Evolutionary conservation across 306 rosid species (phyloP), one percentile per base, ranked within the genome.

Genomic region (Trichosanthes cucumerina): DNA sequence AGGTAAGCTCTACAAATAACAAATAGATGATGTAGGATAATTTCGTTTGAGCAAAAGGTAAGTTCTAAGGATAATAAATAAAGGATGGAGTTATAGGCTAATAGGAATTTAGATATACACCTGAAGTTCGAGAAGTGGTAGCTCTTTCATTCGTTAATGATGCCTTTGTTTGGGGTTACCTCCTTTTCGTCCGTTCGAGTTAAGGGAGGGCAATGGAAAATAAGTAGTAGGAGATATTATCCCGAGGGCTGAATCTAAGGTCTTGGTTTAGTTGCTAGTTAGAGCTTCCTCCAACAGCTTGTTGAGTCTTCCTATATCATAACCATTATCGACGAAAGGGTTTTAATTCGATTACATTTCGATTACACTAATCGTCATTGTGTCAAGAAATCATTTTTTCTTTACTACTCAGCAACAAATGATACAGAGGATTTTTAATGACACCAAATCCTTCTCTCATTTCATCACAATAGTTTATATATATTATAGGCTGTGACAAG

Each of bases 401-500:
- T 33, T 63, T 33, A 28, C 21, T 43, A 63, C 72, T 65, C 72
- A 18, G 47, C 72, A 65, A 65, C 46, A 36, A 65, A 36, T 65
- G 46, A 36, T 65, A 26, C 26, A 33, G 70, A 63, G 72, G 24
- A 46, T 46, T 47, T 43, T 43, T 21, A 21, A 21, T 69, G 47
- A 69, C 34, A 69, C 52, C 52, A 69, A 85, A 77, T 69, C 77
- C 71, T 71, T 86, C 72, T 75, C 83, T 77, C 80, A 76, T 81
- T 68, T 74, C 80, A 83, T 69, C 70, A 71, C 79, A 68, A 80
- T 50, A 80, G 87, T 82, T 65, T 83, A 80, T 75, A 75, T 75
- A 75, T 80, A 80, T 77, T 72, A 79, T 77, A 81, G 84, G 60
- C 78, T 79, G 74, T 56, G 79, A 85, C 76, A 75, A 81, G 47